These are phyloP conservation scores for Adenanthera pavonina DNA, from an alignment of 306 rosid species.

Conservation along the genomic window DNA sequence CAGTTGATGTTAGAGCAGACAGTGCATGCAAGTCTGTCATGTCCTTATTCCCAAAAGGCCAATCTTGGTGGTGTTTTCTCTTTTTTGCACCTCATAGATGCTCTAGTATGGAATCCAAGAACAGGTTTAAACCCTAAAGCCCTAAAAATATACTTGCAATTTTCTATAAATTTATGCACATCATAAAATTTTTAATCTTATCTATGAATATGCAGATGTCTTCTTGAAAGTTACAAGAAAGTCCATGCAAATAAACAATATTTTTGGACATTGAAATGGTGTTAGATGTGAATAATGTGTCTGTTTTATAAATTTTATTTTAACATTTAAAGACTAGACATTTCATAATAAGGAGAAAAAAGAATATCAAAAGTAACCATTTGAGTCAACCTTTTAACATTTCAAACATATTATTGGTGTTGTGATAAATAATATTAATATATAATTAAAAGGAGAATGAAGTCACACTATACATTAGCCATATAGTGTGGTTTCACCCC, in stretches of 20 bases:
- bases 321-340: too few relatives aligned
- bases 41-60: neutral
- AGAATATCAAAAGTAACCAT: too few relatives aligned
- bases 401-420: too few relatives aligned
- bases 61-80: neutral
- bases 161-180: neutral
- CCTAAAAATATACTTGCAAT: too few relatives aligned
- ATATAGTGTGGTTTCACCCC: too few relatives aligned
- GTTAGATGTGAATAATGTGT: neutral
- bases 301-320: too few relatives aligned
- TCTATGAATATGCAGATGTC: neutral
- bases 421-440: too few relatives aligned
- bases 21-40: neutral
- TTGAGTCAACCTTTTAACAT: too few relatives aligned
- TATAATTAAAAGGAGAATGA: too few relatives aligned
- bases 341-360: too few relatives aligned
- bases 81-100: neutral
- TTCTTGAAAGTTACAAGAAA: neutral
- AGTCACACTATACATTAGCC: too few relatives aligned
- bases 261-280: neutral
- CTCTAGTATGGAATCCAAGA: slow-evolving; percentile 30
- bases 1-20: slow-evolving; percentile 6
- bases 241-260: neutral
- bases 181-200: too few relatives aligned
- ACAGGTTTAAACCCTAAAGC: neutral